These are phyloP conservation scores for Stipa capillata DNA, from an alignment of 176 grass and related monocot species.

Conservation along the genomic window DNA sequence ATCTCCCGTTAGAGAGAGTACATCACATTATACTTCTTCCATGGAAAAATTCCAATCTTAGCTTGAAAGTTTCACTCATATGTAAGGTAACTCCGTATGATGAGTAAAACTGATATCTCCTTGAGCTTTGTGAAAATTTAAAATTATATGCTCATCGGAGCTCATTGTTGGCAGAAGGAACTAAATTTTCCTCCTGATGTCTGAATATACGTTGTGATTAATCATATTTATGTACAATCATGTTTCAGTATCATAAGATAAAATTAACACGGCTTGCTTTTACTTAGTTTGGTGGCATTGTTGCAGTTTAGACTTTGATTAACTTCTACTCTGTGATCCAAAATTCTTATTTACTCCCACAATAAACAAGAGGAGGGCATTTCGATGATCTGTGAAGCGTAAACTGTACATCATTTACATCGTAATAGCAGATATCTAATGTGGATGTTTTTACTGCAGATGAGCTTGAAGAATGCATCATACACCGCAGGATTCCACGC, in stretches of 20 bases:
- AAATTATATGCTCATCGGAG: not conserved
- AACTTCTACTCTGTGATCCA: not conserved
- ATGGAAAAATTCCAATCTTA: not conserved
- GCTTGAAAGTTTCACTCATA: not conserved
- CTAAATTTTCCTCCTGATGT: not conserved
- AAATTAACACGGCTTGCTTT: not conserved
- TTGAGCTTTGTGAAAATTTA: not conserved
- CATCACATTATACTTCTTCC: not conserved
- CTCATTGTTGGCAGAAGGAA: not conserved
- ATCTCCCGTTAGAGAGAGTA: not conserved
- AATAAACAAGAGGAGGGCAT: not conserved
- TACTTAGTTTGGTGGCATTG: not conserved
- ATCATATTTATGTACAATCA: not conserved
- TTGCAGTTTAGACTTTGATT: not conserved
- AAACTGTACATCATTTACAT: not conserved
- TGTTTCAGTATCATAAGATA: not conserved
- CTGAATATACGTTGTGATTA: not conserved
- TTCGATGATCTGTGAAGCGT: not conserved
- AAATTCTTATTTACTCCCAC: not conserved
- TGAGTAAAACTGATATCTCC: not conserved
- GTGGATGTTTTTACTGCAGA: conserved; percentile 37
- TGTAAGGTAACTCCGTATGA: not conserved
- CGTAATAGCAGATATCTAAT: not conserved
- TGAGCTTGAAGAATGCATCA: conserved; percentile 56
- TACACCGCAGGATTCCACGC: conserved; percentile 57